phyloP scores from a whole-genome alignment of 352 stramenopile genomes.

The Sclerospora graminicola region DNA sequence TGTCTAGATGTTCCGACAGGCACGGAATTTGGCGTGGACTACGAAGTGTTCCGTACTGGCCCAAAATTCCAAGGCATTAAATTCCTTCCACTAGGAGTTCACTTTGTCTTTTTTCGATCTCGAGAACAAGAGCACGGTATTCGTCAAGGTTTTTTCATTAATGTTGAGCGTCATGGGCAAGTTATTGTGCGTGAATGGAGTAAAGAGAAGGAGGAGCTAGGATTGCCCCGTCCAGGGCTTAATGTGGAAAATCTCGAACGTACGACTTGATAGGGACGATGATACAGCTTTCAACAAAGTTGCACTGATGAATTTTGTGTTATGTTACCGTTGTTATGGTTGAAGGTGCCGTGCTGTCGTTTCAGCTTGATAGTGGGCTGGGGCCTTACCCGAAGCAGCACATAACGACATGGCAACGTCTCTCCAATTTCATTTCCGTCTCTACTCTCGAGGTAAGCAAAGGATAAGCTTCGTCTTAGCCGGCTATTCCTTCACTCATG shows the following conservation, averaged over 20 bases:
- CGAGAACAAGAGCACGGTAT: conserved; percentile 71
- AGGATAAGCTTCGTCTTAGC: not conserved
- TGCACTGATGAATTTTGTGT: not conserved
- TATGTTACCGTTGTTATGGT: conserved; percentile 1
- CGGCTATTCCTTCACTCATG: not conserved
- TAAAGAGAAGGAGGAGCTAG: conserved; percentile 65
- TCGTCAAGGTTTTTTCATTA: conserved; percentile 74
- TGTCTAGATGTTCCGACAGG: conserved; percentile 69
- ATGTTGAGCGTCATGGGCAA: conserved; percentile 46
- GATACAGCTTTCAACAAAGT: not conserved
- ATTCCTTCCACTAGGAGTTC: conserved; percentile 67
- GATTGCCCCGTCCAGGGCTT: conserved; percentile 32
- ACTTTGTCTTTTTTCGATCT: conserved; percentile 77
- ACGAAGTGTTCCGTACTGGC: conserved; percentile 77
- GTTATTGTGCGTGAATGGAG: conserved; percentile 74
- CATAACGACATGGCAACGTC: conserved; percentile 49
- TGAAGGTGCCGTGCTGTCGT: conserved; percentile 51
- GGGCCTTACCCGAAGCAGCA: conserved; percentile 76
- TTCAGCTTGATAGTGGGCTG: conserved; percentile 73
- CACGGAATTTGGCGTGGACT: conserved; percentile 82
- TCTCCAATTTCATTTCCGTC: conserved; percentile 59
- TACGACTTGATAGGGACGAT: conserved; percentile 20
- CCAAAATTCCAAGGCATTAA: conserved; percentile 78
- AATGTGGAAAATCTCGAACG: conserved; percentile 64
- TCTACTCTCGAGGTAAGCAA: conserved; percentile 39